phyloP scores from a whole-genome alignment of 495 filamentous ascomycete genomes.

The Xylaria acuta region DNA sequence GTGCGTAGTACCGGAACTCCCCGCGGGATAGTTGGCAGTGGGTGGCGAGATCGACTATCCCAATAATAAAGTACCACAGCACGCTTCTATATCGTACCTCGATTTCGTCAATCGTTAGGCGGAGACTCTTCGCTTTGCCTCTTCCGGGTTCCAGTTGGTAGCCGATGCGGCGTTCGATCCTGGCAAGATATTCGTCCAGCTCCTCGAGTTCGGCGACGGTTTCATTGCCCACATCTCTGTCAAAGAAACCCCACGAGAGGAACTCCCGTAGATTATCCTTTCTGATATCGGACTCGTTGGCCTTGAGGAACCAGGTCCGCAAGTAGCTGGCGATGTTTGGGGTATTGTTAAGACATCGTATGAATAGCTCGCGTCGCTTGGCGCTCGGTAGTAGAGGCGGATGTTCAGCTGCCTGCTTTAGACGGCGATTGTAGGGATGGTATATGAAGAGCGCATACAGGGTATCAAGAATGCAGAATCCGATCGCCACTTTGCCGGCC shows the following conservation, averaged over 20 bases:
- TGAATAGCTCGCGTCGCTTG: constrained; percentile 58
- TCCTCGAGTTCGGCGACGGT: constrained; percentile 54
- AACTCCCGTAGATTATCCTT: constrained; percentile 71
- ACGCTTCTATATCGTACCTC: constrained; percentile 66
- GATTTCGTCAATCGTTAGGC: constrained; percentile 69
- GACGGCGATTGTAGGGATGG: constrained; percentile 55
- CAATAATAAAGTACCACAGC: constrained; percentile 64
- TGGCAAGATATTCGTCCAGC: constrained; percentile 60
- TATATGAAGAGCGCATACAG: constrained; percentile 63
- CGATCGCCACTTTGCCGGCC: constrained; percentile 36
- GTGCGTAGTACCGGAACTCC: constrained; percentile 56
- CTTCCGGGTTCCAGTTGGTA: constrained; percentile 55
- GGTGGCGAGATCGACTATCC: constrained; percentile 44
- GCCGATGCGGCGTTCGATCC: constrained; percentile 57
- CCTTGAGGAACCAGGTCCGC: constrained; percentile 67
- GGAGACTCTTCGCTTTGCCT: constrained; percentile 59
- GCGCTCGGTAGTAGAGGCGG: constrained; percentile 52
- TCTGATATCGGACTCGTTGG: constrained; percentile 62
- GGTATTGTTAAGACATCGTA: constrained; percentile 59
- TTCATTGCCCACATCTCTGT: constrained; percentile 44
- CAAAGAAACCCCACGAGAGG: constrained; percentile 68
- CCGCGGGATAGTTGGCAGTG: constrained; percentile 49
- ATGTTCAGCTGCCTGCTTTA: constrained; percentile 59
- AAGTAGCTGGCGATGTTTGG: constrained; percentile 63
- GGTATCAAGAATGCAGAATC: constrained; percentile 53